These are phyloP conservation scores for Naumovozyma baii DNA, from an alignment of 805 yeast species.

Conservation along the genomic window DNA sequence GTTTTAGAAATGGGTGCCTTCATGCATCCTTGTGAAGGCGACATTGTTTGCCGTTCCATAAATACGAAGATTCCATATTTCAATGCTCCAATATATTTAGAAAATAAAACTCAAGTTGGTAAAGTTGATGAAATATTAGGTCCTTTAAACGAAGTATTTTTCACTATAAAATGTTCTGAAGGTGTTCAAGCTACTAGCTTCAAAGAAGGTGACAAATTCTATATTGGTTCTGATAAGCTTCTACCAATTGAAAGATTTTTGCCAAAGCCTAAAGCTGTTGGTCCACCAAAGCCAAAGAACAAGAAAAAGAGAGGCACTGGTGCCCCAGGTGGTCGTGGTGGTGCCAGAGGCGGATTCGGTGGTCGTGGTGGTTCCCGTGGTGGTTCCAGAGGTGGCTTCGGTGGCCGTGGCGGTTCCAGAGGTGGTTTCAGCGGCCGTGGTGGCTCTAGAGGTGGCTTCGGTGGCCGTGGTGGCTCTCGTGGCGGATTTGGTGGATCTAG, in stretches of 20 bases:
- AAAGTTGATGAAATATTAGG: conserved; percentile 98
- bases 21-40: conserved; percentile 90
- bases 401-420: conserved; percentile 36
- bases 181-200: conserved; percentile 93
- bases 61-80: conserved; percentile 93
- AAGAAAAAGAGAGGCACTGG: conserved; percentile 51
- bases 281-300: conserved; percentile 72
- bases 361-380: conserved; percentile 36
- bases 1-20: conserved; percentile 93
- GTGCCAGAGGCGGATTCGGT: conserved; percentile 39
- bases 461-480: conserved; percentile 35
- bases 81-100: conserved; percentile 96
- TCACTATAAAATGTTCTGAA: conserved; percentile 91
- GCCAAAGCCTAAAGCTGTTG: conserved; percentile 87
- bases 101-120: conserved; percentile 92
- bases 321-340: conserved; percentile 38
- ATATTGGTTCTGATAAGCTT: conserved; percentile 88
- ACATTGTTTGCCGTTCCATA: conserved; percentile 90
- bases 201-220: conserved; percentile 93
- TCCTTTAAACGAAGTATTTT: conserved; percentile 94
- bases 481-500: conserved; percentile 39
- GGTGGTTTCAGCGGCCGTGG: conserved; percentile 40
- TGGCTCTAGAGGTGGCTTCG: conserved; percentile 29
- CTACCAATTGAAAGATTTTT: conserved; percentile 93
- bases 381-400: conserved; percentile 33